These are phyloP conservation scores for Trifolium dubium DNA, from an alignment of 306 rosid genomes.

Conservation along the genomic window DNA sequence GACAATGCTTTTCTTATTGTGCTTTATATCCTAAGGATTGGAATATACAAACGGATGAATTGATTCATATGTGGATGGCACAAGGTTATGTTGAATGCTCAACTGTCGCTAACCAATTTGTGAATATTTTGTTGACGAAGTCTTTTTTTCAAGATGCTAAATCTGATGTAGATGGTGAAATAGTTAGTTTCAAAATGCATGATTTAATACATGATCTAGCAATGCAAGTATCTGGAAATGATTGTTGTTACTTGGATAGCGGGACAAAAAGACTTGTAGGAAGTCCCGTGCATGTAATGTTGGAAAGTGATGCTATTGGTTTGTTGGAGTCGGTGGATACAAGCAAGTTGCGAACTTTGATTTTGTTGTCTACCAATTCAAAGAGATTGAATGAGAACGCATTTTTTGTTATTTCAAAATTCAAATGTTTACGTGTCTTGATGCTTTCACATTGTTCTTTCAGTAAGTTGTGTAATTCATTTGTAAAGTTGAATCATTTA, in stretches of 20 bases:
- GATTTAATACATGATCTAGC: not conserved
- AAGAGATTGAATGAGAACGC: no score
- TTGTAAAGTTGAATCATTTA: not conserved
- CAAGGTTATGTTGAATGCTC: not conserved
- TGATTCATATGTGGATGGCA: not conserved
- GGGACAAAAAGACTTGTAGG: not conserved
- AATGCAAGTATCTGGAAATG: not conserved
- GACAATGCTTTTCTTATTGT: not conserved
- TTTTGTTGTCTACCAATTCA: no score
- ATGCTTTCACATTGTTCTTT: accelerated
- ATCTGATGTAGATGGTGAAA: not conserved
- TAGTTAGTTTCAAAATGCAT: not conserved
- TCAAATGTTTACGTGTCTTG: constrained; percentile 3
- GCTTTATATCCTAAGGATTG: not conserved
- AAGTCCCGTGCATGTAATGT: not conserved
- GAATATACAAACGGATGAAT: not conserved
- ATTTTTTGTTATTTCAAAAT: not conserved
- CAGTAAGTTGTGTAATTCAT: not conserved
- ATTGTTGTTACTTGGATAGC: not conserved
- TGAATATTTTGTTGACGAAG: not conserved
- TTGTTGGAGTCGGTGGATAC: not conserved
- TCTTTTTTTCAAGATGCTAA: not conserved
- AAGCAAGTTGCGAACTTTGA: not conserved
- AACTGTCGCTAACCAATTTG: not conserved
- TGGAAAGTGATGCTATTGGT: not conserved